Conservation (phyloP, 345 rosid genomes). For the Moricandia moricandioides region DNA sequence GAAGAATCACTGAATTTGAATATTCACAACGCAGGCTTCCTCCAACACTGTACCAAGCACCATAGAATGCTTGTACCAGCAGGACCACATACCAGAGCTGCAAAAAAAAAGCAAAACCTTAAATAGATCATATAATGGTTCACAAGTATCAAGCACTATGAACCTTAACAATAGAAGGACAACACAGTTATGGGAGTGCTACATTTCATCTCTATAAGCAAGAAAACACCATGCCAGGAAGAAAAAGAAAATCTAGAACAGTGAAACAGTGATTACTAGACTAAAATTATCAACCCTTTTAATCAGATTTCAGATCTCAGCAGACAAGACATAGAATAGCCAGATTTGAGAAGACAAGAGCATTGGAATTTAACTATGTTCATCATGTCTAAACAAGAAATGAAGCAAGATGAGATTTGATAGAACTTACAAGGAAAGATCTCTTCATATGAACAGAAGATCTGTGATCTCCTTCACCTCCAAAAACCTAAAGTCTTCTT, state of each 20-base stretch:
- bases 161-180: constrained; percentile 1
- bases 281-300: neutral
- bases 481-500: neutral
- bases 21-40: constrained; percentile 57
- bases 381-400: neutral
- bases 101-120: constrained; percentile 28
- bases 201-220: constrained; percentile 11
- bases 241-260: constrained; percentile 4
- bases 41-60: constrained; percentile 46
- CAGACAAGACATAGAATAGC: neutral
- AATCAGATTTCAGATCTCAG: constrained; percentile 25
- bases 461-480: constrained; percentile 47
- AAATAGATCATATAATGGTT: constrained; percentile 15
- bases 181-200: neutral
- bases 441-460: constrained; percentile 80
- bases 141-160: neutral
- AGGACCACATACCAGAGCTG: constrained; percentile 77
- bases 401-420: neutral
- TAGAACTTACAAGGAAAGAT: constrained; percentile 65
- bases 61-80: constrained; percentile 56
- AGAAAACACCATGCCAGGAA: constrained; percentile 16
- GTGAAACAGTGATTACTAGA: neutral
- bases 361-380: neutral
- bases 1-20: constrained; percentile 37
- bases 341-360: constrained; percentile 17